phyloP scores from a whole-genome alignment of 495 filamentous ascomycete species.

The Extremus antarcticus region DNA sequence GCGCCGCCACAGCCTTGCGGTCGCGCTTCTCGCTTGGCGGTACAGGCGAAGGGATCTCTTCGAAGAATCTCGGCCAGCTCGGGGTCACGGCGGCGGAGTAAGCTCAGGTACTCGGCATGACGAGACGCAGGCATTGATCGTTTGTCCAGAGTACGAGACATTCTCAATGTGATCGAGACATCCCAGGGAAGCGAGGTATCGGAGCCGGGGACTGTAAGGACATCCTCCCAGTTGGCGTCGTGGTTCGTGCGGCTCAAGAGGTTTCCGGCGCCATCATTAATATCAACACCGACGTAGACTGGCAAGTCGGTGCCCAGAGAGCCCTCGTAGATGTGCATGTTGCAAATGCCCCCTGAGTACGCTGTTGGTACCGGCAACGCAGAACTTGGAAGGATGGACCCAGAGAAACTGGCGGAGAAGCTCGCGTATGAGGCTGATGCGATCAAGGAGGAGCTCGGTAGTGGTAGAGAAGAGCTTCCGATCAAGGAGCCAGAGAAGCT shows the following conservation, averaged over 20 bases:
- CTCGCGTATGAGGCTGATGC: no score
- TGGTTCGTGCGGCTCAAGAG: not conserved
- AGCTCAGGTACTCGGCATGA: not conserved
- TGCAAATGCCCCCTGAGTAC: not conserved
- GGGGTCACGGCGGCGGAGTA: not conserved
- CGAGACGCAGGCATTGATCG: not conserved
- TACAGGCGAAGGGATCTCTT: not conserved
- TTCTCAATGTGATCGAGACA: not conserved
- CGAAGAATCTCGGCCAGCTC: not conserved
- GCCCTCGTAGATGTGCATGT: not conserved
- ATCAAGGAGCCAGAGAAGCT: no score
- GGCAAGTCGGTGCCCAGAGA: not conserved
- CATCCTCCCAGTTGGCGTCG: not conserved
- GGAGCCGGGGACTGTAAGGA: not conserved
- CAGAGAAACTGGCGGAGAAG: not conserved
- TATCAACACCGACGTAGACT: not conserved
- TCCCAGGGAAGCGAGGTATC: not conserved
- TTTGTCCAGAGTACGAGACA: not conserved
- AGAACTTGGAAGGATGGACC: no score
- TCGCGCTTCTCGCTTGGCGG: not conserved
- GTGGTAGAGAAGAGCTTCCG: no score
- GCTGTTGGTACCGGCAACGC: not conserved
- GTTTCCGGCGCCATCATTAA: not conserved
- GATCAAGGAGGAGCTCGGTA: no score
- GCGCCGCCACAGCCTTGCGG: not conserved